phyloP scores from a whole-genome alignment of 1,139 yeast species.

The Yamadazyma taylorii region DNA sequence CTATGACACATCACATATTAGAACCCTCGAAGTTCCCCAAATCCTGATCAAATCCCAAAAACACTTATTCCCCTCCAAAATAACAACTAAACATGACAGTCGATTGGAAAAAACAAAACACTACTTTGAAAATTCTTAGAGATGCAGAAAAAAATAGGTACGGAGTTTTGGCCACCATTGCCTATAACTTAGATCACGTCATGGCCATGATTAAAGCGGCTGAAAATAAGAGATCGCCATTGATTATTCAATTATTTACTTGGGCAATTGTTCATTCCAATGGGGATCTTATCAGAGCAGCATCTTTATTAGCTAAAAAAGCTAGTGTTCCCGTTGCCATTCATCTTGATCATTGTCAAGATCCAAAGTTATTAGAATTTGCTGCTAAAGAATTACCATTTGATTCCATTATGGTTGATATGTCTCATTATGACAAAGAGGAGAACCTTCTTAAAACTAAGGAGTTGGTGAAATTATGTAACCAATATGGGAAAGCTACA shows the following conservation, averaged over 20 bases:
- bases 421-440: slow-evolving; percentile 14
- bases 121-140: slow-evolving; percentile 11
- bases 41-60: too few relatives aligned
- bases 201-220: slow-evolving; percentile 15
- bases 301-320: slow-evolving; percentile 10
- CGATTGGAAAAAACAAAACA: slow-evolving; percentile 10
- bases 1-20: too few relatives aligned
- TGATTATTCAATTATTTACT: slow-evolving; percentile 13
- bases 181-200: slow-evolving; percentile 13
- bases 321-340: slow-evolving; percentile 13
- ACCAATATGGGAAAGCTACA: slow-evolving; percentile 12
- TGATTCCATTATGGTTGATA: slow-evolving; percentile 15
- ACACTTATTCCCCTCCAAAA: neutral
- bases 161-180: slow-evolving; percentile 14
- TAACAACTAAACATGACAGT: slow-evolving; percentile 4
- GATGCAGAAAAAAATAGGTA: slow-evolving; percentile 10
- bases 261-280: slow-evolving; percentile 13
- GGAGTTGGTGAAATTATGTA: slow-evolving; percentile 11
- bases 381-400: slow-evolving; percentile 14
- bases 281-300: slow-evolving; percentile 12
- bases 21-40: too few relatives aligned
- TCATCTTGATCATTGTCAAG: slow-evolving; percentile 15
- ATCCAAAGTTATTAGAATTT: slow-evolving; percentile 11
- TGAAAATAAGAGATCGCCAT: slow-evolving; percentile 12
- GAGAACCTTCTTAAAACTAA: slow-evolving; percentile 12